A percentile compares a stretch with the other conserved stretches of the same genome.
These are phyloP conservation scores for Monilinia fructicola DNA, from an alignment of 2,329 filamentous ascomycete genomes.

Conservation along the genomic window DNA sequence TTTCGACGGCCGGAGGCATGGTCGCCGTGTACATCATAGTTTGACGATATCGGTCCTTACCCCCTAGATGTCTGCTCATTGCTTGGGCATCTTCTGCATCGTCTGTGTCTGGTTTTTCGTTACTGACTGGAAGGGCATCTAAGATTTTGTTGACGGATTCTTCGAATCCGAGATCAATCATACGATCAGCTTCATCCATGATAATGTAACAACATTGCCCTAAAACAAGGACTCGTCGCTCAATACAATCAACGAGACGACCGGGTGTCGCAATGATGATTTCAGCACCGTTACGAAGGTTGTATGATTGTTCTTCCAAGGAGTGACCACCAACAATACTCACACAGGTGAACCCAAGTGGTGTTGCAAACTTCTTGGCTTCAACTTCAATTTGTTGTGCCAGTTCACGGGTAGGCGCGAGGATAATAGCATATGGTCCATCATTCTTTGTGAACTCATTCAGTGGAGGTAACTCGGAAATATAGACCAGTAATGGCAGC, in stretches of 20 bases:
- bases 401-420: conserved; percentile 94
- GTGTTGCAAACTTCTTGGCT: conserved; percentile 85
- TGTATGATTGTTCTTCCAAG: conserved; percentile 89
- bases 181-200: conserved; percentile 98
- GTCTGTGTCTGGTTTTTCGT: conserved; percentile 93
- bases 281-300: conserved; percentile 86
- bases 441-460: conserved; percentile 87
- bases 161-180: conserved; percentile 98
- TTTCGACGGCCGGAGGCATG: conserved; percentile 89
- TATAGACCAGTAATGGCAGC: conserved; percentile 89
- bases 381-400: conserved; percentile 97
- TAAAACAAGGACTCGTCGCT: conserved; percentile 85
- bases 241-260: conserved; percentile 95
- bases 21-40: conserved; percentile 99
- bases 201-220: conserved; percentile 98
- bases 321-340: conserved; percentile 98
- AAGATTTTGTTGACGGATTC: conserved; percentile 97
- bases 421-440: conserved; percentile 93
- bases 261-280: conserved; percentile 98
- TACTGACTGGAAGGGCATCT: conserved; percentile 84
- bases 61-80: conserved; percentile 79
- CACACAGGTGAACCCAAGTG: conserved; percentile 90
- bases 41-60: conserved; percentile 81
- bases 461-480: conserved; percentile 82
- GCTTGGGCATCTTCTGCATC: conserved; percentile 80